Percentiles rank a stretch among this genome's conserved stretches.
Conservation (phyloP, 495 filamentous ascomycete genomes). For the Aspergillus taichungensis region DNA sequence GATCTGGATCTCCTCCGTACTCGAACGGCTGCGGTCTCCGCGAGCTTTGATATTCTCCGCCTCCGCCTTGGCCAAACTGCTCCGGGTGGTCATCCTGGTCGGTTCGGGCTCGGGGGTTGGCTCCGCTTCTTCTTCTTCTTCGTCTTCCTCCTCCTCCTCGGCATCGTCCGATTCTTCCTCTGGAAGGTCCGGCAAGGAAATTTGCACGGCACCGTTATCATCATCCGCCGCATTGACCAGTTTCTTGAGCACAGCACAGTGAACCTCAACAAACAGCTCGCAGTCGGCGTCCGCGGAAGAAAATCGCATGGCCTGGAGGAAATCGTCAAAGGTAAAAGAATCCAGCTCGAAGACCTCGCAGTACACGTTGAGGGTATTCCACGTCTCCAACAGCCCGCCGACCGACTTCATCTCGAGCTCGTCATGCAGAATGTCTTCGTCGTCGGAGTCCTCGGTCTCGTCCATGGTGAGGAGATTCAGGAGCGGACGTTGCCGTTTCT, state of each 20-base stretch:
- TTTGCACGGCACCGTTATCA: constrained; percentile 64
- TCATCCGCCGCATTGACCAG: constrained; percentile 67
- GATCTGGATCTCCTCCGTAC: constrained; percentile 32
- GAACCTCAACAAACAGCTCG: constrained; percentile 80
- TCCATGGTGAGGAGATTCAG: constrained; percentile 69
- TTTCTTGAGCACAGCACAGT: constrained; percentile 84
- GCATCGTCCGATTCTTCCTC: constrained; percentile 55
- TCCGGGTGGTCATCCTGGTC: constrained; percentile 64
- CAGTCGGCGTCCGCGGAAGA: constrained; percentile 70
- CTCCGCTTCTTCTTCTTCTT: constrained; percentile 32
- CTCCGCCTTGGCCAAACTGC: constrained; percentile 76
- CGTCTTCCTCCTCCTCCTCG: constrained; percentile 50
- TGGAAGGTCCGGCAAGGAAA: constrained; percentile 69
- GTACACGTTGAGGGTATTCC: constrained; percentile 95
- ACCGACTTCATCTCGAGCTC: constrained; percentile 72
- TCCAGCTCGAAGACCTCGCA: constrained; percentile 88
- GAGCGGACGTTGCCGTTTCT: constrained; percentile 53
- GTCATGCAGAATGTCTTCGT: constrained; percentile 36
- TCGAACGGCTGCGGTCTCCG: constrained; percentile 17
- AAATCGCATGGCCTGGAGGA: constrained; percentile 77
- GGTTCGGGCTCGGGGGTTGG: constrained; percentile 53
- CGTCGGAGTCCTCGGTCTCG: constrained; percentile 30
- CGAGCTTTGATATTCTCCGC: constrained; percentile 52
- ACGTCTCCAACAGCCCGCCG: constrained; percentile 74
- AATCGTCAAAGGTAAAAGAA: constrained; percentile 97